A percentile compares a stretch with the other conserved stretches of the same genome.
Evolutionary conservation across 768 basidiomycete species (phyloP).

Genomic region (Suillus weaverae): DNA sequence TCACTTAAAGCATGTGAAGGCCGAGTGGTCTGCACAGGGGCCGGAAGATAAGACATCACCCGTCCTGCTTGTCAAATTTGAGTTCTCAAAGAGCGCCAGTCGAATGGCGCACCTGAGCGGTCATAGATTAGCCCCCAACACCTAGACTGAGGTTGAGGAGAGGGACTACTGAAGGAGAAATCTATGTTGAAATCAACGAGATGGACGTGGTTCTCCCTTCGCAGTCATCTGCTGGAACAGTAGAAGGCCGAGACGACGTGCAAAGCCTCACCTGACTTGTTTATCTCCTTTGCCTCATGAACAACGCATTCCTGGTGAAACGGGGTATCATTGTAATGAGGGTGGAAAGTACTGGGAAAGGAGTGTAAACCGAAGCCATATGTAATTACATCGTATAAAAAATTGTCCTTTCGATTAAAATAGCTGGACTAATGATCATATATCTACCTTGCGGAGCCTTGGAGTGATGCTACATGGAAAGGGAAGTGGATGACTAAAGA

Average conservation of each 20-base stretch:
- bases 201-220: not conserved
- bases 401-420: not conserved
- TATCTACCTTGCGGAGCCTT: conserved; percentile 7
- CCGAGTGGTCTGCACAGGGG: too few relatives aligned
- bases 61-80: too few relatives aligned
- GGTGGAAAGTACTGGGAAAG: not conserved
- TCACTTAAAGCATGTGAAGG: too few relatives aligned
- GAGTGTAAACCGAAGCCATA: not conserved
- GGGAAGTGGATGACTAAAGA: conserved; percentile 16
- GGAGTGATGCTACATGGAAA: conserved; percentile 17
- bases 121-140: too few relatives aligned
- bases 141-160: conserved; percentile 3
- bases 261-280: not conserved
- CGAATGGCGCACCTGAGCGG: too few relatives aligned
- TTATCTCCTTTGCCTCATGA: not conserved
- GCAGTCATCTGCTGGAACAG: not conserved
- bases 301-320: not conserved
- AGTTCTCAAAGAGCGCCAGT: too few relatives aligned
- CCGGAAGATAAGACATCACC: too few relatives aligned
- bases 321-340: too few relatives aligned
- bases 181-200: conserved; percentile 21
- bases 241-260: not conserved
- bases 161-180: conserved; percentile 39
- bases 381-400: not conserved
- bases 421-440: not conserved